Base-by-base conservation (phyloP, 2,329 filamentous ascomycete species). In the Amylocarpus encephaloides region DNA sequence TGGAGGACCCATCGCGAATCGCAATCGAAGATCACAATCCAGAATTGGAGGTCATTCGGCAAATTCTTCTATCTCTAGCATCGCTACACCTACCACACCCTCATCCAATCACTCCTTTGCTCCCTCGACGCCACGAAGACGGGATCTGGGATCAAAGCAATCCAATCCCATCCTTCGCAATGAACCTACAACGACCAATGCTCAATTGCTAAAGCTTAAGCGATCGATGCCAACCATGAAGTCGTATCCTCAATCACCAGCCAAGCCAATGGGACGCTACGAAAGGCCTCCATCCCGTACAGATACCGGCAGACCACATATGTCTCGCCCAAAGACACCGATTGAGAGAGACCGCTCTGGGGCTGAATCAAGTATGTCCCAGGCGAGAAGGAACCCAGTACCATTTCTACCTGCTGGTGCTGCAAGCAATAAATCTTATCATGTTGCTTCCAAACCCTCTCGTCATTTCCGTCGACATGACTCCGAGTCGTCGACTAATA, bases 321-420 rank as follows among this genome's bases (percentile, higher is more conserved):
- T 70, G 34, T 66, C 79, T 61, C 78, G 83, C 55, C 83, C 80
- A 32, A 89, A 85, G 70, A 89, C 87, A 1, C 86, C 87, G 0
- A 75, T 84, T 7, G 86, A 90, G 51, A 61, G 65, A 22, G 62
- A 62, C 48, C 73, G 79, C 12, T 68, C 73, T 22, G 66, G 65
- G 5, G 64, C 69, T 34, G 68, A 72, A 30, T 79, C 81, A 51
- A 77, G 73, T 56, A 70, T 74, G 50, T 73, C 72, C 51, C 69
- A 75, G n/a, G 66, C 71, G 18, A 75, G 81, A 55, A 84, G 82
- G 67, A 73, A 78, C 46, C 80, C 80, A 39, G 70, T 80, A 12
- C 88, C 91, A 6, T 95, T 95, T 64, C 69, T 95, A 41, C 87
- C 90, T 29, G 85, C 88, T 38, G 88, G 89, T 30, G 77, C 77